Evolutionary conservation across 495 filamentous ascomycete species (phyloP).

Genomic region (Emericellopsis terricola): DNA sequence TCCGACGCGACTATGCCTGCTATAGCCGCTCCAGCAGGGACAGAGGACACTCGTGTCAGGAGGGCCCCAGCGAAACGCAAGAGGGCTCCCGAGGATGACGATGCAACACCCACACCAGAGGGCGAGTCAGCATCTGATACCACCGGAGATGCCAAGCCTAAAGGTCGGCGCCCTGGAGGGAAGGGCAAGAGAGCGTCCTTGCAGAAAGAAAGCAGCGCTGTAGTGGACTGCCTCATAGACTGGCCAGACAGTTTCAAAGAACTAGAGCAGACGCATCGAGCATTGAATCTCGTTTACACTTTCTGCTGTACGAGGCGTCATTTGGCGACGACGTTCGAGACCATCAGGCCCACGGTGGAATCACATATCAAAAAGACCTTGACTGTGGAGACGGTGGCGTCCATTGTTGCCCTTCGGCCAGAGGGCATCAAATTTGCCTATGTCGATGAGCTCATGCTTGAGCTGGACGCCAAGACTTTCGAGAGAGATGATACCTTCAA

Average conservation of each 20-base stretch:
- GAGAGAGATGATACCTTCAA: slow-evolving; percentile 33
- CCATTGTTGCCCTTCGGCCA: slow-evolving; percentile 62
- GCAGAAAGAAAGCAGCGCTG: neutral
- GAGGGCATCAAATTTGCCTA: slow-evolving; percentile 67
- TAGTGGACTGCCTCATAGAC: slow-evolving; percentile 13
- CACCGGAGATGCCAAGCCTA: too few species aligned
- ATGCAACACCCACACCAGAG: too few species aligned
- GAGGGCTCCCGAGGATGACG: too few species aligned
- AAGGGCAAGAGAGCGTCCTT: slow-evolving; percentile 4
- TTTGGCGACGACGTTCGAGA: slow-evolving; percentile 78
- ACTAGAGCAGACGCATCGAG: slow-evolving; percentile 61
- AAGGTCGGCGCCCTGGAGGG: slow-evolving; percentile 3
- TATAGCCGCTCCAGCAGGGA: too few species aligned
- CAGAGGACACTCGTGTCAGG: too few species aligned
- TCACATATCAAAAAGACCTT: slow-evolving; percentile 57
- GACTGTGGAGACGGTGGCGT: slow-evolving; percentile 58
- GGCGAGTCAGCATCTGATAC: too few species aligned
- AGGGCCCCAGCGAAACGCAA: too few species aligned
- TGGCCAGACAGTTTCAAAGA: slow-evolving; percentile 62
- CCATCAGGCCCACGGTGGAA: slow-evolving; percentile 70
- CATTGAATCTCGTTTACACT: slow-evolving; percentile 82
- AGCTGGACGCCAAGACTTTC: slow-evolving; percentile 58
- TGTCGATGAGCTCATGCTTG: slow-evolving; percentile 63
- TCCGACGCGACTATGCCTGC: too few species aligned
- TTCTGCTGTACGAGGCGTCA: slow-evolving; percentile 90